phyloP scores from a whole-genome alignment of 2,329 filamentous ascomycete genomes.

The Pezicula carpinea region DNA sequence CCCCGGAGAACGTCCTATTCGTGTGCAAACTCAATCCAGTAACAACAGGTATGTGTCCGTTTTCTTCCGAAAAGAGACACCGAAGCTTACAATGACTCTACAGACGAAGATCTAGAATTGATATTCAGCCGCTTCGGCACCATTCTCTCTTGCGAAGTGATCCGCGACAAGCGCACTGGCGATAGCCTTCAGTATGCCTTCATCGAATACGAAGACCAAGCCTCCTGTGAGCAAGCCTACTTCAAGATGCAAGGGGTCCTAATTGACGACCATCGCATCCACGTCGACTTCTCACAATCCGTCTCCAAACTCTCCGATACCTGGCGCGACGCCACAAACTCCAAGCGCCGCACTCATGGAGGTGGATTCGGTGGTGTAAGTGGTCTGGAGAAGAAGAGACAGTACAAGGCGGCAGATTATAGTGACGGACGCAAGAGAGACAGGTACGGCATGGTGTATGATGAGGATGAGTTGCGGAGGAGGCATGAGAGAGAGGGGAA shows the following conservation, averaged over 20 bases:
- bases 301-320: constrained; percentile 82
- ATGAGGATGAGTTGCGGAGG: constrained; percentile 61
- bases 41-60: constrained; percentile 55
- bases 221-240: constrained; percentile 89
- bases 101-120: constrained; percentile 85
- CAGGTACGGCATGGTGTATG: constrained; percentile 77
- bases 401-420: constrained; percentile 62
- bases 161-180: constrained; percentile 86
- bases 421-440: constrained; percentile 34
- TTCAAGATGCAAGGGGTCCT: constrained; percentile 98
- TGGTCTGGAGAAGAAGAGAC: constrained; percentile 81
- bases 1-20: constrained; percentile 94
- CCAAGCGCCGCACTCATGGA: constrained; percentile 59
- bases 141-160: constrained; percentile 93
- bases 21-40: constrained; percentile 98
- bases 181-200: constrained; percentile 97
- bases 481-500: constrained; percentile 38
- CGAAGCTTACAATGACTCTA: constrained; percentile 7
- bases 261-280: constrained; percentile 95
- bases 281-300: constrained; percentile 97
- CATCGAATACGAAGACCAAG: constrained; percentile 91
- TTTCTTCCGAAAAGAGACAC: neutral
- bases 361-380: constrained; percentile 91
- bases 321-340: constrained; percentile 83
- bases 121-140: constrained; percentile 97